Base-by-base conservation (phyloP, 352 stramenopile genomes). In the Pythium grandisporangium region DNA sequence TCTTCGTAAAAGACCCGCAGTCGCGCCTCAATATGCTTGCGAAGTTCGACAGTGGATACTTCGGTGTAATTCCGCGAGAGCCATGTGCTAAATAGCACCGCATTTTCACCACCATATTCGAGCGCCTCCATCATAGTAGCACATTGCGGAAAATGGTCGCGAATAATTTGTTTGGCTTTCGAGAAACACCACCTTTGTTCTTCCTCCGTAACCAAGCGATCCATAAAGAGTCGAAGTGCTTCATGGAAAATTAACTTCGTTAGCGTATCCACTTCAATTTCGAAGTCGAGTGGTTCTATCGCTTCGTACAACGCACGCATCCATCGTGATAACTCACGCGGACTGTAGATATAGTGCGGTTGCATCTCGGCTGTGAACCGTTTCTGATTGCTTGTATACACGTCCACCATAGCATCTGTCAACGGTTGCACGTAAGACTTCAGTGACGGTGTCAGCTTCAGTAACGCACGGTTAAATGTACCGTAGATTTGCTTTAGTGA, bases 281-380 rank as follows among this genome's bases (percentile, higher is more conserved):
- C 91, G 60, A 93, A 95, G 43, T 98, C 95, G 21, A 98, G 72
- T 13, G 88, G 81, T 33, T 96, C 86, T 55, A 99, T 93, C 5
- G 96, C 92, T 66, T 99, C 96, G 60, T 99, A 99, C 51, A 99
- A 69, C 12, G 96, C 96, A 29, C 97, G 85, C 57, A 99, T 97
- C 97, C 97, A 99, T 58, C 97, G 79, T 33, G 88, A 99, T 5
- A 99, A 68, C 65, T 99, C 97, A 42, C 97, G 84, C 14, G 97
- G 97, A 51, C 95, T 99, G 67, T 99, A 99, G 37, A 99, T 98
- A 64, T 99, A 99, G 57, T 99, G 97, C 6, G 94, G 88, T 38
- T 96, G 81, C 57, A 93, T 76, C 48, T 96, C 86, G 2, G 90
- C 68, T 2, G 80, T 95, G 58, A 99, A 99, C 34, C 83, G 80